Base-by-base conservation (phyloP, 208 protist species). In the Herpetomonas tarakana region DNA sequence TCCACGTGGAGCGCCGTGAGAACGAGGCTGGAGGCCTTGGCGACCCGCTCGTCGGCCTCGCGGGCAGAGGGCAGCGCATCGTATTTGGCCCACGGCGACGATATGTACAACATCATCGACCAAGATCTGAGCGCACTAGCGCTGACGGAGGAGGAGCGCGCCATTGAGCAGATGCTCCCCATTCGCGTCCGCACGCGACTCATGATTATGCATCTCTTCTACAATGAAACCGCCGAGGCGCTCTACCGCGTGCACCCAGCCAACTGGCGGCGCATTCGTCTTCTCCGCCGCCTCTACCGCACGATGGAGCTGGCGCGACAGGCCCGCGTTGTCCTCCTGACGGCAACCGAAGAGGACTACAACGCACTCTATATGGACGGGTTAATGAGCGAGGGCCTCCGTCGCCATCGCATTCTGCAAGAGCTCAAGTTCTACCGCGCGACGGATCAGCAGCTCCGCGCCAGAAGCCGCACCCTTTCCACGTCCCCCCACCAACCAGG, bases 181-280 rank as follows among this genome's bases (percentile, higher is more conserved):
- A 3, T n/a, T 4, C 45, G 38, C 60, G 58, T 54, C 44, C 44
- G 29, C 39, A 47, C 24, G 30, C 62, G 66, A 44, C 41, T 65
- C 11, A 31, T 58, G 14, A 27, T 65, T 9, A 45, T 51, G 19
- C 78, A 74, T 59, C 66, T 84, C 22, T 74, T 71, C 52, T 60
- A 75, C 61, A 84, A 84, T 63, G 49, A 52, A 53, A 78, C 78
- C 38, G 78, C 78, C 14, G 71, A 77, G 60, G 44, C 31, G n/a
- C 25, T 52, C 58, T 71, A 68, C 52, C 73, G 68, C 30, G 12
- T 21, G 12, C 63, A 77, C 59, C 58, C 69, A 3, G 18, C 75
- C 39, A 81, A 81, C 45, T 46, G 31, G 3, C 68, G 68, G 1
- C 78, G 78, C 0, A 29, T 74, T 49, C 56, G n/a, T 1, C 30